Percentiles rank a stretch among this genome's conserved stretches.
phyloP scores from a whole-genome alignment of 345 rosid species.

The Cardiospermum halicacabum region DNA sequence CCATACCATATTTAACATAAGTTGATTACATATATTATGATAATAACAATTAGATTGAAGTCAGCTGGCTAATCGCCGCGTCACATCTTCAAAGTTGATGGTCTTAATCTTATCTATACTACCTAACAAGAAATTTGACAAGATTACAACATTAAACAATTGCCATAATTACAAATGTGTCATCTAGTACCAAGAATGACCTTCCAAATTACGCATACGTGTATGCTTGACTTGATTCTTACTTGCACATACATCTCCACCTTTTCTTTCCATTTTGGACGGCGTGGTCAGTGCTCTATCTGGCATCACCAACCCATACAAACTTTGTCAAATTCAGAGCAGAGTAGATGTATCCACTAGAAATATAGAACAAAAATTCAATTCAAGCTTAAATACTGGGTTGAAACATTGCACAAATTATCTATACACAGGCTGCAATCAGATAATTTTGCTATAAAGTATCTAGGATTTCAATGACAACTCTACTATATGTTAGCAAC shows the following conservation, averaged over 20 bases:
- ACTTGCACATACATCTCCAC: neutral
- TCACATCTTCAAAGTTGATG: neutral
- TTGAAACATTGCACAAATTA: neutral
- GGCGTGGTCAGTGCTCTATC: neutral
- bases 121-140: neutral
- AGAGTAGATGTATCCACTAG: neutral
- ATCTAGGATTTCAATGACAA: no score
- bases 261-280: neutral
- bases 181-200: neutral
- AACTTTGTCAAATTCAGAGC: neutral
- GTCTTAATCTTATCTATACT: neutral
- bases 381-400: neutral
- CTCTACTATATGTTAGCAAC: no score
- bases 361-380: no score
- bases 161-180: neutral
- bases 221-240: neutral
- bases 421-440: no score
- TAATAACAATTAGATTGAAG: neutral
- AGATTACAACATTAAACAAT: neutral
- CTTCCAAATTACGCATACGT: neutral
- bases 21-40: no score
- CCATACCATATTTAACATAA: no score
- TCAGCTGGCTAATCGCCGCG: neutral
- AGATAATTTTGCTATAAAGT: no score
- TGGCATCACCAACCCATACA: neutral